Evolutionary conservation across 2,329 filamentous ascomycete species (phyloP), one percentile per base, ranked within the genome.

Genomic region (Falciphora oryzae): DNA sequence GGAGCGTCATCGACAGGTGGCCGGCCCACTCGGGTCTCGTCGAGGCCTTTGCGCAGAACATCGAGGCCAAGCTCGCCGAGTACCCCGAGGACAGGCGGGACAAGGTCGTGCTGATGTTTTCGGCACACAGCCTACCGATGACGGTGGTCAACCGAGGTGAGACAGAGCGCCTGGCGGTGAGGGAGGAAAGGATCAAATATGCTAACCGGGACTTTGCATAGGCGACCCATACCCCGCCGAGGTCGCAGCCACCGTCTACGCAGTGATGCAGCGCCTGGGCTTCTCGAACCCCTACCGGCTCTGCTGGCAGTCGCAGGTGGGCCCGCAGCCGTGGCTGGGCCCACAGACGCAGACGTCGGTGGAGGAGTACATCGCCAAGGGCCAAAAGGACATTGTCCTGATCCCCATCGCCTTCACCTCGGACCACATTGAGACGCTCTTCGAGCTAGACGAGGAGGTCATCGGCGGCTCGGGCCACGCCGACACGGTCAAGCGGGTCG

Each of bases 1-100:
- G 95, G 95, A 97, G 92, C 76, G 94, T 98, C 63, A 99, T 99
- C 75, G 95, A 99, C 77, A 87, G 95, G 66, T 99, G 95, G 95
- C 95, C 94, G 7, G 89, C 87, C n/a, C 94, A 99, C 74, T 82
- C 88, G 2, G 95, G 95, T 2, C 81, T 99, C 53, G 89, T 98
- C 1, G 91, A 97, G 73, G 92, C 94, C 0, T 94, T 99, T 76
- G 93, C 94, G 3, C 87, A 89, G 72, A 97, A 97, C 74, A 96
- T 99, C 64, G 91, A 97, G 77, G 88, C 87, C 64, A 93, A 91
- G 72, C 81, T 99, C 57, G 83, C 85, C 32, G 90, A 91, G 67
- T 99, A 98, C 71, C 92, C 94, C 0, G 85, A 89, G 72, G 92
- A 95, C 67, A 84, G 88, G 69, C 83, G 93, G 69, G 87, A 91